Base-by-base conservation (phyloP, 345 rosid genomes). In the Salix arbutifolia region DNA sequence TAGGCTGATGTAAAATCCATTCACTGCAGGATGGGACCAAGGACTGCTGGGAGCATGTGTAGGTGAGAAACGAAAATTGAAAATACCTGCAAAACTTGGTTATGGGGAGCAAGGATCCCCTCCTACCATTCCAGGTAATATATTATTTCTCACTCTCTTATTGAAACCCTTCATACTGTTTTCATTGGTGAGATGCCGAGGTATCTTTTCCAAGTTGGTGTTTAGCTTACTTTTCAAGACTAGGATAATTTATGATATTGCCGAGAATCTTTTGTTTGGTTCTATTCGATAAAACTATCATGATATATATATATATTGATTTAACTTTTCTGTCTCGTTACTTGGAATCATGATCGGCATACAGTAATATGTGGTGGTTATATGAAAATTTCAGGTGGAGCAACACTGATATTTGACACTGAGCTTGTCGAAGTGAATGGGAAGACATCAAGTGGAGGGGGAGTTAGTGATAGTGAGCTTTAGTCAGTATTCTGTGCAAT, bases 31-130 rank as follows among this genome's bases (percentile, higher is more conserved):
- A 75, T 95, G 99, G 97, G 99, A 96, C 87, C 99, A 96, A 76
- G 99, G 98, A 75, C 76, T 96, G 53, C 67, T 96, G 70, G 98
- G 97, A 26, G 87, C 85, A 85, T 96, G 99, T 16, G 91, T 93
- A 0, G 97, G 99, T 72, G 97, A 96, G 85, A 91, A 93, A 89
- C 87, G 97, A 71, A 96, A 96, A 87, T 83, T 96, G 80, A 93
- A 93, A 86, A 91, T 96, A 81, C 99, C 98, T 8, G 86, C 99
- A 50, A 96, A 90, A 72, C 96, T 95, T 74, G 99, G 98, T 75
- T 95, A 95, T 69, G 97, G 99, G 42, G 89, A 74, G 4, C 96
- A 86, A 64, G 99, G 99, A 48, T 89, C 98, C 71, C 98, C 99
- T 65, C 99, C 98, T 7, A 93, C 90, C 46, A 95, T 95, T 50